A percentile compares a stretch with the other conserved stretches of the same genome.
These are phyloP conservation scores for Podospora comata DNA, from an alignment of 495 filamentous ascomycete genomes.

Conservation along the genomic window DNA sequence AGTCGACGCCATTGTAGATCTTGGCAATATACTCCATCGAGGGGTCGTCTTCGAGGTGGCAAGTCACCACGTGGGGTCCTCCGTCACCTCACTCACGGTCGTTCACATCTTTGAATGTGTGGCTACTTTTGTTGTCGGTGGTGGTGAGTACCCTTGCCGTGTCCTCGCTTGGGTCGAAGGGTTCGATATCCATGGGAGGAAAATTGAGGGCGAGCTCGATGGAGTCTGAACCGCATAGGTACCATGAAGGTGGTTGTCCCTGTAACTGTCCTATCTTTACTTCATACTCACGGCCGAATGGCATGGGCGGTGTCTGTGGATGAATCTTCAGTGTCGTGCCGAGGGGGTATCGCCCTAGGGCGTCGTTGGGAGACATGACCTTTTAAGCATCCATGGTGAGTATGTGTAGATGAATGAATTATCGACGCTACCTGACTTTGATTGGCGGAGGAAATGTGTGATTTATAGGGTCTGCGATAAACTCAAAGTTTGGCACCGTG, in stretches of 20 bases:
- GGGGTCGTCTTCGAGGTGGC: neutral
- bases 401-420: no score
- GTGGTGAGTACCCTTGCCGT: neutral
- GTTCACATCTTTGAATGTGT: neutral
- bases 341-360: neutral
- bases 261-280: no score
- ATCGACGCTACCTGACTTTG: no score
- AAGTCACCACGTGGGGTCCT: neutral
- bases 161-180: neutral
- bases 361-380: neutral
- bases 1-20: neutral
- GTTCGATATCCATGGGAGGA: no score
- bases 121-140: neutral
- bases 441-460: no score
- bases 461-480: neutral
- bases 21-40: neutral
- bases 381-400: no score
- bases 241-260: no score
- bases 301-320: no score
- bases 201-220: no score
- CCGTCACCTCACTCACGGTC: neutral
- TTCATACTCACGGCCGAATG: no score
- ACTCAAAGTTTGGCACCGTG: neutral
- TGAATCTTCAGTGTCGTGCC: neutral
- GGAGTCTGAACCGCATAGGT: no score